Evolutionary conservation across 2,329 filamentous ascomycete genomes (phyloP).

Genomic region (Scedosporium dehoogii): DNA sequence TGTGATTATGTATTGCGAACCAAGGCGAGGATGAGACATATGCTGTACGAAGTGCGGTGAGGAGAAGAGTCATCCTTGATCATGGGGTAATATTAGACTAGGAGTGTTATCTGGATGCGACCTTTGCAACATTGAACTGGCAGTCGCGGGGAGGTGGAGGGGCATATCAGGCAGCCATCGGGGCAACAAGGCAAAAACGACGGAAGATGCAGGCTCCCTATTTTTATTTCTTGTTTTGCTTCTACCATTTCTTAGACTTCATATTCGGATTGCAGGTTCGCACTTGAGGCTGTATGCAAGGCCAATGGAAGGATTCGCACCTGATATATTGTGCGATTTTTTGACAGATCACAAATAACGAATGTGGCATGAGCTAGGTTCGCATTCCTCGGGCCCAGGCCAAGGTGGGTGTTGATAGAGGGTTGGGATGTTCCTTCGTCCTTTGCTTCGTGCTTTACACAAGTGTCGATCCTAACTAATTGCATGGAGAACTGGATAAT

Average conservation of each 20-base stretch:
- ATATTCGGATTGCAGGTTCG: background rate
- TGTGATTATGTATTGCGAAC: too few relatives aligned
- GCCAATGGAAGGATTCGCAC: background rate
- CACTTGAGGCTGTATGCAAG: background rate
- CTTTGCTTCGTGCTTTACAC: too few relatives aligned
- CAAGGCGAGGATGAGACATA: too few relatives aligned
- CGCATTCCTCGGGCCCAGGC: background rate
- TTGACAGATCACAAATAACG: background rate
- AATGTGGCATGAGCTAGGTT: background rate
- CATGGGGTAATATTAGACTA: background rate
- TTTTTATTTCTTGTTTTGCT: background rate
- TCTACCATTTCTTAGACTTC: background rate
- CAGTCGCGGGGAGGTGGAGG: background rate
- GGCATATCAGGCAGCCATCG: background rate
- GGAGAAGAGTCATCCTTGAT: background rate
- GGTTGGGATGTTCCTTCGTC: background rate
- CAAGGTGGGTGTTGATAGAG: background rate
- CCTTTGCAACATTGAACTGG: too few relatives aligned
- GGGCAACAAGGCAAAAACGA: background rate
- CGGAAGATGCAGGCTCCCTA: background rate
- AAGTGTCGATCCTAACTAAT: too few relatives aligned
- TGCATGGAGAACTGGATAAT: too few relatives aligned
- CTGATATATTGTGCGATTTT: background rate
- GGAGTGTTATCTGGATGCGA: too few relatives aligned
- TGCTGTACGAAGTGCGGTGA: too few relatives aligned